Evolutionary conservation across 1,284 basidiomycete genomes (phyloP).

Genomic region (Ustilago shanxiensis): DNA sequence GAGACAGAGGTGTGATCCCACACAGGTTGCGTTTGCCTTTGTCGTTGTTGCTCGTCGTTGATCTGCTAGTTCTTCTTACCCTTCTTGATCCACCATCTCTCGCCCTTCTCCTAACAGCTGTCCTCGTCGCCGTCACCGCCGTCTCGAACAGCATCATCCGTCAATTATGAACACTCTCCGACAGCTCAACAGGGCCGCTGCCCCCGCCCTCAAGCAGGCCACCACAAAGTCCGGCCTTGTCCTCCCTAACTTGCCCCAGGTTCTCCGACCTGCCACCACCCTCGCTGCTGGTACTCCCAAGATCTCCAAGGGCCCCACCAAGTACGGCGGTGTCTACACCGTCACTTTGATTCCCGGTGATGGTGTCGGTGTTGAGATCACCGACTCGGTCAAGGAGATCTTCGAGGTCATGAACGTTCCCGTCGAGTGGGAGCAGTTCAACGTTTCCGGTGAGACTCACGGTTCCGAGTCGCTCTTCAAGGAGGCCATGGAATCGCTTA

Average conservation of each 20-base stretch:
- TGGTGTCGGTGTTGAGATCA: constrained; percentile 91
- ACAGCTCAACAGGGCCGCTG: constrained; percentile 53
- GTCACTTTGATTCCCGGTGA: constrained; percentile 70
- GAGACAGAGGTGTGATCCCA: not conserved
- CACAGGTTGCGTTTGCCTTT: not conserved
- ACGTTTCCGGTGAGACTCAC: constrained; percentile 95
- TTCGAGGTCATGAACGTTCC: constrained; percentile 97
- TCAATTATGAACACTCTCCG: constrained; percentile 55
- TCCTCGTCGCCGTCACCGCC: constrained; percentile 20
- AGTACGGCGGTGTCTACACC: constrained; percentile 87
- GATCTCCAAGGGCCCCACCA: constrained; percentile 83
- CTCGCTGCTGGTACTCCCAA: constrained; percentile 83
- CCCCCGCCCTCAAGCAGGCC: constrained; percentile 57
- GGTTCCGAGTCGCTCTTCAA: constrained; percentile 95
- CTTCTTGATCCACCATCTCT: constrained; percentile 19
- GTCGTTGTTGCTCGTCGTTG: not conserved
- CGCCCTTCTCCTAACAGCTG: constrained; percentile 27
- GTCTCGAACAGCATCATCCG: too few relatives aligned
- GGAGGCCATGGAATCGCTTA: constrained; percentile 90
- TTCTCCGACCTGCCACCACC: constrained; percentile 76
- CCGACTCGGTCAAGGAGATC: constrained; percentile 98
- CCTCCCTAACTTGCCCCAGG: constrained; percentile 51
- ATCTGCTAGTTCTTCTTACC: not conserved
- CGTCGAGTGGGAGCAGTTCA: constrained; percentile 99
- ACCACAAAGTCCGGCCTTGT: constrained; percentile 44